These are phyloP conservation scores for Zopfia rhizophila DNA, from an alignment of 2,329 filamentous ascomycete genomes.

Conservation along the genomic window DNA sequence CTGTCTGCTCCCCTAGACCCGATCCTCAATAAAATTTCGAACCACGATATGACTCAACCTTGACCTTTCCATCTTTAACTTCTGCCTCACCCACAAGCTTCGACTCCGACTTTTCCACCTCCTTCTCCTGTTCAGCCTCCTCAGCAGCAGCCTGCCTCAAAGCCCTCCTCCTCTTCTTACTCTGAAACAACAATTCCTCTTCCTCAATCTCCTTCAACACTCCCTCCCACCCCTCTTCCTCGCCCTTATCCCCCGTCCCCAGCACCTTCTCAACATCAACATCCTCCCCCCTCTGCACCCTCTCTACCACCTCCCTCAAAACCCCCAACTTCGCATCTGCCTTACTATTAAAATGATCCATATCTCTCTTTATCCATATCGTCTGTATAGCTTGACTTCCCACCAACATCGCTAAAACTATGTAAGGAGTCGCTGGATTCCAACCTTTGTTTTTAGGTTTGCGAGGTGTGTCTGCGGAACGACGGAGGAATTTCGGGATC, in stretches of 20 bases:
- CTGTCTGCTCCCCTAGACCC: no score
- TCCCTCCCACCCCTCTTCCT: constrained; percentile 91
- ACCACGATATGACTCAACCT: constrained; percentile 43
- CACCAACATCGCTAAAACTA: constrained; percentile 77
- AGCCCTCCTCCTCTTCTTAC: constrained; percentile 50
- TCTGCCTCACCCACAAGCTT: no score
- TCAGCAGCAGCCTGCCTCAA: constrained; percentile 29
- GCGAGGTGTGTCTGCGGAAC: constrained; percentile 6
- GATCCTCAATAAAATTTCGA: constrained; percentile 45
- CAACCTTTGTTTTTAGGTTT: constrained; percentile 46
- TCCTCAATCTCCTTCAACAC: constrained; percentile 74
- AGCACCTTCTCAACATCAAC: constrained; percentile 87
- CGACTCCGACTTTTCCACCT: constrained; percentile 23
- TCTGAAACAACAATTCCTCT: constrained; percentile 66
- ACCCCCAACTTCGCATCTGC: constrained; percentile 82
- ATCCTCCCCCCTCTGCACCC: constrained; percentile 75
- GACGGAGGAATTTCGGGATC: constrained; percentile 45
- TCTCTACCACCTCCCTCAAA: constrained; percentile 78
- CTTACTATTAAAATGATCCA: constrained; percentile 75
- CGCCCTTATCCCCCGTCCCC: constrained; percentile 78
- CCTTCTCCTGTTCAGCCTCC: constrained; percentile 40
- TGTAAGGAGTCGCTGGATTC: constrained; percentile 72
- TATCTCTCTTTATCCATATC: constrained; percentile 81
- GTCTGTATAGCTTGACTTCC: constrained; percentile 97
- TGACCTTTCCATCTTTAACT: constrained; percentile 36